phyloP scores from a whole-genome alignment of 1,284 basidiomycete species.

The Tremellales sp. region DNA sequence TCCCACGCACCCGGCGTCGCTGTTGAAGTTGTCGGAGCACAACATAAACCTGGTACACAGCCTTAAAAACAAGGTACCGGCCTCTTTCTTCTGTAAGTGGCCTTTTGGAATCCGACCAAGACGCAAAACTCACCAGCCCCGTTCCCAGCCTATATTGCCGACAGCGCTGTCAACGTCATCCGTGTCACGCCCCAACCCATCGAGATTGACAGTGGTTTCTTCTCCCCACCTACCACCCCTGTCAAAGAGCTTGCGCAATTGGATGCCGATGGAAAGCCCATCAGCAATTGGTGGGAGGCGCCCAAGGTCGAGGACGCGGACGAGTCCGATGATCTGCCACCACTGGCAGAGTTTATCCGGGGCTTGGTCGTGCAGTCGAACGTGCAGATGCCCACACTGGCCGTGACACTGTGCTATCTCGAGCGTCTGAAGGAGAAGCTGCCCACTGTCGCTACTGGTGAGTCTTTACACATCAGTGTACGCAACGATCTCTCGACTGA shows the following conservation, averaged over 20 bases:
- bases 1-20: constrained; percentile 56
- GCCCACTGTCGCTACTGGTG: constrained; percentile 80
- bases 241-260: constrained; percentile 44
- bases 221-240: constrained; percentile 60
- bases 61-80: constrained; percentile 43
- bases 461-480: constrained; percentile 13
- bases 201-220: constrained; percentile 24
- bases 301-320: constrained; percentile 32
- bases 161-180: constrained; percentile 41
- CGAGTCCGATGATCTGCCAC: constrained; percentile 53
- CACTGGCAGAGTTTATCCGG: constrained; percentile 80
- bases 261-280: constrained; percentile 27
- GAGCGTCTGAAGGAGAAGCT: constrained; percentile 78
- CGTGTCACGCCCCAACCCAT: constrained; percentile 26
- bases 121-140: constrained; percentile 8
- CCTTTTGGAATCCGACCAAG: constrained; percentile 51
- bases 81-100: constrained; percentile 65
- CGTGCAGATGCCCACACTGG: constrained; percentile 86
- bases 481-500: constrained; percentile 2
- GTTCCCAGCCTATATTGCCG: constrained; percentile 51
- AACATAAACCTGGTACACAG: constrained; percentile 58
- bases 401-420: constrained; percentile 91
- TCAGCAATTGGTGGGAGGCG: constrained; percentile 46
- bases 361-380: constrained; percentile 78
- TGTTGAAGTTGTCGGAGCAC: constrained; percentile 62